phyloP scores from a whole-genome alignment of 352 stramenopile genomes.

The Phytophthora vignae region DNA sequence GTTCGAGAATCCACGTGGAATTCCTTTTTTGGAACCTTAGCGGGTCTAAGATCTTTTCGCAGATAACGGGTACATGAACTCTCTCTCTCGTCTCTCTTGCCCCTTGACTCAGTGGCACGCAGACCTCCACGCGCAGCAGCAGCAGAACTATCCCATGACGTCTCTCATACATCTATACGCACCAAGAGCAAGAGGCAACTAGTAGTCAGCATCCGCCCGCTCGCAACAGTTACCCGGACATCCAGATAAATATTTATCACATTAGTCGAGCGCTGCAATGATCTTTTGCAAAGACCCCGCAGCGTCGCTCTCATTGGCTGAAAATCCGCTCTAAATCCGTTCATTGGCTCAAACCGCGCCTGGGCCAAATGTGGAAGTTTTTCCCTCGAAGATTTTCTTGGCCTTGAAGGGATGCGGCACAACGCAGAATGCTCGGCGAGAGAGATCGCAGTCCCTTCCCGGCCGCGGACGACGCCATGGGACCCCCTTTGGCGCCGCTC shows the following conservation, averaged over 20 bases:
- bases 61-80: not conserved
- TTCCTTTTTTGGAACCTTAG: constrained; percentile 30
- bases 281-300: constrained; percentile 9
- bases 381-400: constrained; percentile 40
- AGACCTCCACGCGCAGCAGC: not conserved
- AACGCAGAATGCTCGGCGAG: constrained; percentile 42
- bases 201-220: constrained; percentile 21
- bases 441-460: not conserved
- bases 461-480: not conserved
- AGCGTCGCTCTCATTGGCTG: constrained; percentile 6
- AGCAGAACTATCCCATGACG: not conserved
- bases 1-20: constrained; percentile 9
- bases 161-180: not conserved
- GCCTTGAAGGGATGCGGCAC: constrained; percentile 49
- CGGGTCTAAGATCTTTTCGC: constrained; percentile 14
- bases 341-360: not conserved
- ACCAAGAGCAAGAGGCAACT: not conserved
- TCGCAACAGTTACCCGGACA: constrained; percentile 8
- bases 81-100: constrained; percentile 5
- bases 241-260: not conserved
- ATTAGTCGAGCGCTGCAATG: constrained; percentile 21
- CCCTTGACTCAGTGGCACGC: not conserved
- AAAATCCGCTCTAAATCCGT: not conserved
- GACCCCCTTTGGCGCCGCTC: not conserved
- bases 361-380: constrained; percentile 36